Percentiles rank a stretch among this genome's conserved stretches.
These are phyloP conservation scores for Flueggea neowawraea DNA, from an alignment of 441 rosid species.

Conservation along the genomic window DNA sequence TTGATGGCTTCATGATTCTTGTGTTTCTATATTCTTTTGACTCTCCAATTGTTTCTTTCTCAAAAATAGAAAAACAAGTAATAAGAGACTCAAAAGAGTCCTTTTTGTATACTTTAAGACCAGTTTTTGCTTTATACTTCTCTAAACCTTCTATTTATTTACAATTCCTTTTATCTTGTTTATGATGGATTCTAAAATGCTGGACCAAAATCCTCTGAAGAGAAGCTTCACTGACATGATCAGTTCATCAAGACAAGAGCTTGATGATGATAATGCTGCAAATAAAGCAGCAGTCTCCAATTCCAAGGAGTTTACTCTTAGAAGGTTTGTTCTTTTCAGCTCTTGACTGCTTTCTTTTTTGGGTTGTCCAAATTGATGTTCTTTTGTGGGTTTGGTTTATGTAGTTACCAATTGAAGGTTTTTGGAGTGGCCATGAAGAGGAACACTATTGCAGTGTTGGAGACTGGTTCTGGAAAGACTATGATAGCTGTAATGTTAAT, in stretches of 20 bases:
- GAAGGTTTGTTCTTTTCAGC: neutral
- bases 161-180: neutral
- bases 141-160: too few relatives aligned
- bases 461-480: slow-evolving; percentile 66
- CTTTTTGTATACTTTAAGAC: too few relatives aligned
- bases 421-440: slow-evolving; percentile 67
- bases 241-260: slow-evolving; percentile 18
- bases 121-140: too few relatives aligned
- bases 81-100: too few relatives aligned
- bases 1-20: too few relatives aligned
- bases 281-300: neutral
- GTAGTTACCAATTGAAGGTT: slow-evolving; percentile 56
- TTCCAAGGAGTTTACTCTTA: neutral
- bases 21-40: too few relatives aligned
- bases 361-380: slow-evolving; percentile 1
- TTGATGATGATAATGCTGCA: slow-evolving; percentile 2
- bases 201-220: slow-evolving; percentile 28
- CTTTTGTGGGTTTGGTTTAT: slow-evolving; percentile 6
- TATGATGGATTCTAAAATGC: slow-evolving; percentile 23
- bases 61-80: too few relatives aligned
- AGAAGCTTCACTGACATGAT: slow-evolving; percentile 39
- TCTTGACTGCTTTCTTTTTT: slow-evolving; percentile 1
- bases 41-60: too few relatives aligned
- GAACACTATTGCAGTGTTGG: slow-evolving; percentile 77
- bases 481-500: slow-evolving; percentile 71